Conservation (phyloP, 176 grass and related monocot species). For the Rhipidocladum racemiflorum region DNA sequence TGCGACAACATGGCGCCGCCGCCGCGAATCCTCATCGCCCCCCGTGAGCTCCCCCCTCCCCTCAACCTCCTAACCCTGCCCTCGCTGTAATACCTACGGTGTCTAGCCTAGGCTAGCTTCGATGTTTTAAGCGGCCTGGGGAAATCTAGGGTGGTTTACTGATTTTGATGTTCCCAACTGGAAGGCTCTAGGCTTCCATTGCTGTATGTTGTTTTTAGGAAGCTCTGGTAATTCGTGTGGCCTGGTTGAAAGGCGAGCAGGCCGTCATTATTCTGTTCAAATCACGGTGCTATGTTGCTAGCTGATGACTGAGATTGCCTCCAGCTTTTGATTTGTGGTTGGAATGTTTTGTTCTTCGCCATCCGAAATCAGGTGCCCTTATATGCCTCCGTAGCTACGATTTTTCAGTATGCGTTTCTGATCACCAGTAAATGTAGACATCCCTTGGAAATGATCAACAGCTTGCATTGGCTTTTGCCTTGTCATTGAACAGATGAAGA, state of each 20-base stretch:
- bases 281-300: not conserved
- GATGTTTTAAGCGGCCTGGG: not conserved
- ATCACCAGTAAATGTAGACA: not conserved
- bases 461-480: not conserved
- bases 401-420: not conserved
- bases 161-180: not conserved
- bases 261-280: not conserved
- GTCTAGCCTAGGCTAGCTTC: no score
- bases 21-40: no score
- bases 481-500: constrained; percentile 55
- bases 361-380: constrained; percentile 79
- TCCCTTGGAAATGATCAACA: not conserved
- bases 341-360: constrained; percentile 54
- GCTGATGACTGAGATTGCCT: not conserved
- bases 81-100: not conserved
- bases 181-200: not conserved
- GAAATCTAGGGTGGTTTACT: not conserved
- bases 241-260: not conserved
- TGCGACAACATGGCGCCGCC: no score
- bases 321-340: not conserved
- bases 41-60: constrained; percentile 7
- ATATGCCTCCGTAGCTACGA: not conserved
- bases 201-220: not conserved
- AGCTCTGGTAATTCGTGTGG: not conserved
- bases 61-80: not conserved